A percentile compares a stretch with the other conserved stretches of the same genome.
Conservation (phyloP, 2,329 filamentous ascomycete genomes). For the Beauveria rudraprayagi region DNA sequence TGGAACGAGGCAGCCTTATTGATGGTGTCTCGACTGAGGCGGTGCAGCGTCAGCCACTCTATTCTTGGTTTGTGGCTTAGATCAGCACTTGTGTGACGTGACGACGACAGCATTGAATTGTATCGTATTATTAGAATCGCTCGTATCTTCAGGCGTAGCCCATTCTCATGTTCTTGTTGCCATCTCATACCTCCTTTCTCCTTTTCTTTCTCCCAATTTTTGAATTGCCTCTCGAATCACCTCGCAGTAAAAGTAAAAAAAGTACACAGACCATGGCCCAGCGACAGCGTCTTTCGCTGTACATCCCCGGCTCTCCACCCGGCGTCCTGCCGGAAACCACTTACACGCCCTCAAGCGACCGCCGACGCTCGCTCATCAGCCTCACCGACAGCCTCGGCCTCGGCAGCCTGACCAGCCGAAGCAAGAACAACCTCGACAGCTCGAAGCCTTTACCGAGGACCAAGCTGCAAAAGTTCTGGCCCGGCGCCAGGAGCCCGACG, state of each 20-base stretch:
- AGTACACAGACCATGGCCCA: background rate
- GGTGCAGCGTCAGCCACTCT: constrained; percentile 6
- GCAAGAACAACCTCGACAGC: background rate
- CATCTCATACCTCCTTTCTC: background rate
- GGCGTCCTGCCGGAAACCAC: background rate
- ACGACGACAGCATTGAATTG: background rate
- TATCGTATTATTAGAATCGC: background rate
- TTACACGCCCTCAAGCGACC: constrained; percentile 9
- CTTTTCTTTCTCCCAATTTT: background rate
- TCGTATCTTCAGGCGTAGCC: background rate
- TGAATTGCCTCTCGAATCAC: background rate
- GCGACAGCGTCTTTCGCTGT: constrained; percentile 4
- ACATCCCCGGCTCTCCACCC: constrained; percentile 1
- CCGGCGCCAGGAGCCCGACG: background rate
- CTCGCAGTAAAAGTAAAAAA: background rate
- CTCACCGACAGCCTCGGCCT: constrained; percentile 1
- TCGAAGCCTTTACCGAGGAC: background rate
- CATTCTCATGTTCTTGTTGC: no score
- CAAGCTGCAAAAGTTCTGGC: constrained; percentile 3
- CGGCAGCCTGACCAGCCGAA: background rate
- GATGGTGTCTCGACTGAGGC: background rate
- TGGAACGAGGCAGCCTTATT: background rate
- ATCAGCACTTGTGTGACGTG: constrained; percentile 6
- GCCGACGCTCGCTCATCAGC: constrained; percentile 10
- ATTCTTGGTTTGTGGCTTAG: constrained; percentile 6